Evolutionary conservation across 768 basidiomycete species (phyloP).

Genomic region (Mycena alexandri): DNA sequence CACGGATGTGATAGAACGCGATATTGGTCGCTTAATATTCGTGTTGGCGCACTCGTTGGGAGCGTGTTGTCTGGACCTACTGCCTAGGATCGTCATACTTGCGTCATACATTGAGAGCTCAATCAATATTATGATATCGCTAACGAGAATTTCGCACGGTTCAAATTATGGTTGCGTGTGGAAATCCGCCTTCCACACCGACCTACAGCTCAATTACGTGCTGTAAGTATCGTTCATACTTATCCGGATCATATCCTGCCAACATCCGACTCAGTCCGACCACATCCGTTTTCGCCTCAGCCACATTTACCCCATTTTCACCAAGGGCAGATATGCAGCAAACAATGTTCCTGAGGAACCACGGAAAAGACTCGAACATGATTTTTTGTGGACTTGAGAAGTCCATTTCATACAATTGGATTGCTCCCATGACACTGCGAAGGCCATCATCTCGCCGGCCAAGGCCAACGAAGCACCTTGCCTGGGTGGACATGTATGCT

Average conservation of each 20-base stretch:
- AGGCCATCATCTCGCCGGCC: conserved; percentile 12
- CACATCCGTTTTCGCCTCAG: conserved; percentile 5
- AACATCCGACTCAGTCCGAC: conserved; percentile 19
- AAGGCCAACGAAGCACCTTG: conserved; percentile 25
- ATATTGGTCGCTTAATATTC: too few relatives aligned
- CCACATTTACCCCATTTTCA: background rate
- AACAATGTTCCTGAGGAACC: conserved; percentile 33
- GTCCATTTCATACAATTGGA: conserved; percentile 10
- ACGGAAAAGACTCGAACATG: conserved; percentile 35
- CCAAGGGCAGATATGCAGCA: conserved; percentile 20
- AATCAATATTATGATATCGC: too few relatives aligned
- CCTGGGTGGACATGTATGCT: conserved; percentile 34
- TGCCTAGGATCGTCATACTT: too few relatives aligned
- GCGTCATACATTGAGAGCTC: too few relatives aligned
- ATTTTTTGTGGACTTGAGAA: background rate
- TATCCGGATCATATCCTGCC: conserved; percentile 3
- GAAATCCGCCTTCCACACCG: too few relatives aligned
- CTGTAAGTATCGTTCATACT: conserved; percentile 15
- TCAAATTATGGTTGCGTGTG: too few relatives aligned
- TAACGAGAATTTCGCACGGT: too few relatives aligned
- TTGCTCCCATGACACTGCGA: conserved; percentile 13
- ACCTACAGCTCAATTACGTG: conserved; percentile 17
- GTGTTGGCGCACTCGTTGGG: too few relatives aligned
- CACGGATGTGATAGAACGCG: too few relatives aligned
- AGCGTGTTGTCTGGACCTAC: too few relatives aligned